Base-by-base conservation (phyloP, 176 grass and related monocot genomes). In the Eragrostis curvula region DNA sequence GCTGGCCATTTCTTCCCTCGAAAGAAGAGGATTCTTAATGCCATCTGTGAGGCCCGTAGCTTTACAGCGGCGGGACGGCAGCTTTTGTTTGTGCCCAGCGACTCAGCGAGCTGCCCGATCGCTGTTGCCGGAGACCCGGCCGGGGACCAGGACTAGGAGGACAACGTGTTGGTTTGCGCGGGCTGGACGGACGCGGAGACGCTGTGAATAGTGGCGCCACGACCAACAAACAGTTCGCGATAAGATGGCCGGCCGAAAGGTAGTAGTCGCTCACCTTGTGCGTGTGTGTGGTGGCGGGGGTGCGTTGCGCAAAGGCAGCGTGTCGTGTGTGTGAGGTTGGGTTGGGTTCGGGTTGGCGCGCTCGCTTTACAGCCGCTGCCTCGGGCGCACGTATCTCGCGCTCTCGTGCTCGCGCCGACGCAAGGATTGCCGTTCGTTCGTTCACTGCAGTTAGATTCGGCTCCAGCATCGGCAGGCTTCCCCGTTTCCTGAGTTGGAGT, bases 31-130 rank as follows among this genome's bases (percentile, higher is more conserved):
- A 70, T 49, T 39, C 50, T 59, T 48, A 39, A 46, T 25, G 73
- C 64, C 82, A 20, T 77, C 74, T 27, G 30, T 41, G 30, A 3
- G 12, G 71, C 1, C 21, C 72, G 2, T 41, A 1, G 49, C 79
- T 87, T 87, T 87, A 83, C 86, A 83, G 73, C n/a, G n/a, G n/a
- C n/a, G n/a, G n/a, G n/a, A n/a, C 47, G 64, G 43, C 56, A 28
- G 11, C 63, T 52, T 78, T 78, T 25, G 21, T 57, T 51, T 45
- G 56, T 20, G n/a, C 45, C 59, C 59, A 27, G 58, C n/a, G n/a
- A n/a, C n/a, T n/a, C 58, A 12, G 18, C 0, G 17, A 21, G 56
- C 56, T 25, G n/a, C n/a, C 10, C 27, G 27, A 78, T 25, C 25
- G 9, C 75, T 78, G 44, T 9, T 65, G 18, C 45, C 9, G 6